phyloP scores from a whole-genome alignment of 192 early-diverging fungal genomes.

The Linnemannia elongata region DNA sequence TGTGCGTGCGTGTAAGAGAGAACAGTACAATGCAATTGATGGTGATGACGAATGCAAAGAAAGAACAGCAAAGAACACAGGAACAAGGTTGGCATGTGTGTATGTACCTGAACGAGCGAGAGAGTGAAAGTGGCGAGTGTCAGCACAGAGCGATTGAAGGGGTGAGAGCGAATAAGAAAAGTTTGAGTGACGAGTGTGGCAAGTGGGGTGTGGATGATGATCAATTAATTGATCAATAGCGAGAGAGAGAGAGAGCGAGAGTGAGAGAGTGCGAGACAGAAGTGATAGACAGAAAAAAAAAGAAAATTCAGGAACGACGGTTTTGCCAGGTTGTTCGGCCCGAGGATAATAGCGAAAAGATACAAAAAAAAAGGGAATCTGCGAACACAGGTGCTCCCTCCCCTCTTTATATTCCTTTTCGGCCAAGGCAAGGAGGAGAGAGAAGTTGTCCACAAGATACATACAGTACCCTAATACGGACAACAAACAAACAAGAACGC shows the following conservation, averaged over 20 bases:
- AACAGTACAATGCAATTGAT: neutral
- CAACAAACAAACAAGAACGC: too few relatives aligned
- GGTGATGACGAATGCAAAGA: neutral
- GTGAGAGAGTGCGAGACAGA: neutral
- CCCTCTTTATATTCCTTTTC: neutral
- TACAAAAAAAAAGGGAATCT: neutral
- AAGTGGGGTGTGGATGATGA: neutral
- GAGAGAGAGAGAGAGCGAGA: neutral
- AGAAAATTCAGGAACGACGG: conserved; percentile 11
- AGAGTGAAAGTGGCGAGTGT: neutral
- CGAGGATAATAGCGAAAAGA: neutral
- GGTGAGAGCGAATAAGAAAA: too few relatives aligned
- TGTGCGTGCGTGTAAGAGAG: too few relatives aligned
- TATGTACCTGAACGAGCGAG: neutral
- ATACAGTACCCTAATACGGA: too few relatives aligned
- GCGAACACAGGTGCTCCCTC: neutral
- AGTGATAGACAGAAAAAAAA: neutral
- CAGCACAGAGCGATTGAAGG: neutral
- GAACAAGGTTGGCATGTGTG: neutral
- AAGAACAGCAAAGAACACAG: conserved; percentile 10
- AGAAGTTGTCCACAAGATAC: too few relatives aligned
- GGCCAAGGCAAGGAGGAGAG: neutral
- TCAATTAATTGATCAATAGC: conserved; percentile 9
- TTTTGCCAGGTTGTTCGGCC: conserved; percentile 7
- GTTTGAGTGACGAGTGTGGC: neutral